Base-by-base conservation (phyloP, 768 basidiomycete genomes). In the Lentinula boryana region DNA sequence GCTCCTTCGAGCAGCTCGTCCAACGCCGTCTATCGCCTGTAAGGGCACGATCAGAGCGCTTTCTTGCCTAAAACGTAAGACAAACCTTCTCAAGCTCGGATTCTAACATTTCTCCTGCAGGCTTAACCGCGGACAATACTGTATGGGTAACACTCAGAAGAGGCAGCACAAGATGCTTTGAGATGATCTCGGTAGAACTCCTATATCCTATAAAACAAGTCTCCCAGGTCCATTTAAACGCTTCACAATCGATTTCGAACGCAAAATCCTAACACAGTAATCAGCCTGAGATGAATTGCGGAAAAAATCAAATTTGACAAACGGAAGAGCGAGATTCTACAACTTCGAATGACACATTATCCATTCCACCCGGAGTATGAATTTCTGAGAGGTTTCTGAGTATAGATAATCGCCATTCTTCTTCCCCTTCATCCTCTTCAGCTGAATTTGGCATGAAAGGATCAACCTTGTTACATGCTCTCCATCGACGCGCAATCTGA, bases 141-240 rank as follows among this genome's bases (percentile, higher is more conserved):
- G 90, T 72, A 70, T 91, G 84, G 61, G 80, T 85, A 50, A 83
- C 74, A 69, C 84, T 89, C 68, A 93, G 85, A 62, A 92, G 78
- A 6, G 91, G 91, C 62, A 87, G 75, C 63, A 92, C 84, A 64
- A 92, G 82, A 66, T 93, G 91, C 64, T 80, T 87, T 62, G 91
- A 92, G 56, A 93, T 78, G 58, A 91, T 75, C 55, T 89, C 87
- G 61, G 91, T 84, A 38, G 89, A 87, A 35, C 72, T 66, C 70
- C 78, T 86, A 69, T 84, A 76, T 7, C 89, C 88, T 40, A 88
- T 68, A 64, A 79, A 81, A 69, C 79, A 82, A 15, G 85, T 80
- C 71, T 92, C 88, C 91, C 91, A 93, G 74, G 81, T 78, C 89
- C 89, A 93, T 75, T 83, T 85, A 72, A 89, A 87, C 8, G 73